phyloP scores from a whole-genome alignment of 306 rosid genomes.

The Pyrus pyrifolia region DNA sequence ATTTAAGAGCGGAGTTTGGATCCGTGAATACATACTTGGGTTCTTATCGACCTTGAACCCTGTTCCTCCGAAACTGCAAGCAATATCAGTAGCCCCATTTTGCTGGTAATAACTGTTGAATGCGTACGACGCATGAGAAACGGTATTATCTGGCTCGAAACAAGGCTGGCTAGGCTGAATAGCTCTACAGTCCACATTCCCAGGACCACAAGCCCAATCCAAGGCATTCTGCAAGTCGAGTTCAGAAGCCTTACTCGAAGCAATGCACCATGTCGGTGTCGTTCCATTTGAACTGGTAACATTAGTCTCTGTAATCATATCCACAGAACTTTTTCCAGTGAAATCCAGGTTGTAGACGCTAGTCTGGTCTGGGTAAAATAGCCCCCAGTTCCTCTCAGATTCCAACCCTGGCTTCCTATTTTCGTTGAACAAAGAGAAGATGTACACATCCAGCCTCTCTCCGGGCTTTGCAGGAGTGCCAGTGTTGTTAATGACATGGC shows the following conservation, averaged over 20 bases:
- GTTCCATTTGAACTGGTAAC: constrained; percentile 48
- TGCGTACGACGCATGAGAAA: constrained; percentile 83
- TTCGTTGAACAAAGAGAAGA: constrained; percentile 73
- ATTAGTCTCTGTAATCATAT: constrained; percentile 45
- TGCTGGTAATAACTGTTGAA: constrained; percentile 89
- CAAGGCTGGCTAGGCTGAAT: constrained; percentile 98
- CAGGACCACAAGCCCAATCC: constrained; percentile 97
- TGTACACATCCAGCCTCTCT: constrained; percentile 35
- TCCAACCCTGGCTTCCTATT: constrained; percentile 91
- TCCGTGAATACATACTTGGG: constrained; percentile 64
- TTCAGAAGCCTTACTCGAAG: constrained; percentile 72
- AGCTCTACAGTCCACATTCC: constrained; percentile 88
- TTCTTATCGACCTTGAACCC: constrained; percentile 79
- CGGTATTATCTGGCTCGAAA: constrained; percentile 78
- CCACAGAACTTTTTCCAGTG: constrained; percentile 71
- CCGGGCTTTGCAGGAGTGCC: constrained; percentile 54
- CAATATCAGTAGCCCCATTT: constrained; percentile 85
- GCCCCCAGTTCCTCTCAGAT: constrained; percentile 97
- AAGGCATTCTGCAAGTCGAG: constrained; percentile 85
- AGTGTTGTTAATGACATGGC: constrained; percentile 42
- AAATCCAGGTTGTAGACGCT: constrained; percentile 91
- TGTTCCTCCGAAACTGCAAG: constrained; percentile 87
- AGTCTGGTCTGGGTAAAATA: constrained; percentile 91
- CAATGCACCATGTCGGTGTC: constrained; percentile 82
- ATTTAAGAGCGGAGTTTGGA: neutral